Conservation (phyloP, 805 yeast species). For the Soucietia sequanensis region DNA sequence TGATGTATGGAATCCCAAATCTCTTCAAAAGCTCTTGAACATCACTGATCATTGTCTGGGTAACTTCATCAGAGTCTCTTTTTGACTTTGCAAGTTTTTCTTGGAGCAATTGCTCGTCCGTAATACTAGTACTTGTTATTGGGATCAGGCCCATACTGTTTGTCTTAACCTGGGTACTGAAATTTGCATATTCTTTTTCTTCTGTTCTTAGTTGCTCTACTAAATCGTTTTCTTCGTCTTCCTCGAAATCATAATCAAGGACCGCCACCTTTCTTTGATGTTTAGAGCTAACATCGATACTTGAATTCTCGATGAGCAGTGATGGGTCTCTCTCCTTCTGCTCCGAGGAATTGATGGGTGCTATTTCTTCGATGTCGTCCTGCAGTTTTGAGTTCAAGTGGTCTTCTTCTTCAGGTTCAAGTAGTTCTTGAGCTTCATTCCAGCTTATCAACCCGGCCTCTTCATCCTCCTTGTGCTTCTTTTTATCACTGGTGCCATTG, state of each 20-base stretch:
- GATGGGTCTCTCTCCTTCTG: constrained; percentile 1
- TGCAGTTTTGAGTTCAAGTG: background rate
- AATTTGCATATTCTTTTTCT: constrained; percentile 66
- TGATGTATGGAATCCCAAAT: constrained; percentile 91
- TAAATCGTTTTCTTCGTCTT: constrained; percentile 73
- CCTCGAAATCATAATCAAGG: constrained; percentile 66
- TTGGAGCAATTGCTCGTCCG: constrained; percentile 50
- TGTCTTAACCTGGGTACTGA: constrained; percentile 38
- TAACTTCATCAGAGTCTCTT: constrained; percentile 90
- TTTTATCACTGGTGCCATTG: background rate
- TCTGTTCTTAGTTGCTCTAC: constrained; percentile 65
- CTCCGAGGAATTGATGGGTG: constrained; percentile 4
- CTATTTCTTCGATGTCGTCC: constrained; percentile 9
- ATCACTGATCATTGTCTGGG: constrained; percentile 80
- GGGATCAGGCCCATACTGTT: constrained; percentile 16
- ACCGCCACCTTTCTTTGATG: constrained; percentile 16
- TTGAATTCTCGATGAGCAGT: no score
- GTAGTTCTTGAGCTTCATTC: constrained; percentile 42
- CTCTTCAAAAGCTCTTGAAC: constrained; percentile 83
- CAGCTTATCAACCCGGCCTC: constrained; percentile 52
- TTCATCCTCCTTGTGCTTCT: constrained; percentile 35
- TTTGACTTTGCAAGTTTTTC: constrained; percentile 64
- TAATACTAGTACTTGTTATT: constrained; percentile 35
- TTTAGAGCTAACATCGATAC: background rate
- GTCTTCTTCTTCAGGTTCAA: constrained; percentile 15